These are phyloP conservation scores for Cladophialophora carrionii DNA, from an alignment of 2,329 filamentous ascomycete genomes.

Conservation along the genomic window DNA sequence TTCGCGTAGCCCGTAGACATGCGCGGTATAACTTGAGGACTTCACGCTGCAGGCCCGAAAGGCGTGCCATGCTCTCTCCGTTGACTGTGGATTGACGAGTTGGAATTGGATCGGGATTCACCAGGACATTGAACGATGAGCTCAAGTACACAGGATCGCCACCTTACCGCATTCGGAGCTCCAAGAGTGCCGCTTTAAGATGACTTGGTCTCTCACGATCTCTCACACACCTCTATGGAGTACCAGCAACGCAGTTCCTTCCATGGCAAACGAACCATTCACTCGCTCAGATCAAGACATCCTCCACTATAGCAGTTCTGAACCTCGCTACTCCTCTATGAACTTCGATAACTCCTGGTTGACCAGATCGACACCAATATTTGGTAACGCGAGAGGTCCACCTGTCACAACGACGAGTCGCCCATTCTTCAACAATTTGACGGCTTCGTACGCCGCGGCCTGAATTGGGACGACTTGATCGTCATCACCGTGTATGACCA, in stretches of 20 bases:
- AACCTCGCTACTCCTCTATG: slow-evolving; percentile 13
- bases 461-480: slow-evolving; percentile 43
- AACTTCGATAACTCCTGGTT: slow-evolving; percentile 16
- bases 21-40: slow-evolving; percentile 83
- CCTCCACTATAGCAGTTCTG: background rate
- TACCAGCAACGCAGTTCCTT: background rate
- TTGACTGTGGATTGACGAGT: background rate
- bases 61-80: slow-evolving; percentile 49
- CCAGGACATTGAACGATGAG: background rate
- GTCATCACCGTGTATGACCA: slow-evolving; percentile 48
- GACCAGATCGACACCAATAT: slow-evolving; percentile 13
- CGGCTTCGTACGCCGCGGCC: slow-evolving; percentile 7
- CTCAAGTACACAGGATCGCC: background rate
- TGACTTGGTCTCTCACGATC: no score
- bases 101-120: background rate
- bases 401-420: slow-evolving; percentile 9
- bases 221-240: background rate
- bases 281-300: background rate
- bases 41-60: slow-evolving; percentile 88
- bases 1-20: slow-evolving; percentile 78
- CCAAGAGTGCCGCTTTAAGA: background rate
- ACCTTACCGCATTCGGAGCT: background rate
- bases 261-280: background rate
- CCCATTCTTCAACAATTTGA: slow-evolving; percentile 15
- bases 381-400: slow-evolving; percentile 14